Base-by-base conservation (phyloP, 352 stramenopile species). In the Phytopythium sindhum region DNA sequence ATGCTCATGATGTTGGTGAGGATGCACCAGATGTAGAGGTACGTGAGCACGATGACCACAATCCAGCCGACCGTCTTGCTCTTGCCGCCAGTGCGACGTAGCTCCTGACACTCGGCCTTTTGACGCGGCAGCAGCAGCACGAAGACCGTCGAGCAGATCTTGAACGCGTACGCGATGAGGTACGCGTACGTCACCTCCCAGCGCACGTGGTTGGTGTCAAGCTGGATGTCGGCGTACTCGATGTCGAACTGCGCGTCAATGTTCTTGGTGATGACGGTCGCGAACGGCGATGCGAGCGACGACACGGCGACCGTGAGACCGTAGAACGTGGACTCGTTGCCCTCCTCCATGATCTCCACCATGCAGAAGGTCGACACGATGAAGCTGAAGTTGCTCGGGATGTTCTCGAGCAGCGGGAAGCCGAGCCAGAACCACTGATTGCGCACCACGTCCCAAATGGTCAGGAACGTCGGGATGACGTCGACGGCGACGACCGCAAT, bases 381-480 rank as follows among this genome's bases (percentile, higher is more conserved):
- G 45, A 82, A 88, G 47, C 68, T 65, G 45, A 85, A 65, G 23
- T 68, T 75, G 42, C 78, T 61, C 10, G 80, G 81, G 23, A 90
- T 66, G 48, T 86, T 57, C 45, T 79, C 67, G 3, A 82, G 53
- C 10, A 89, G 69, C 0, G 80, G 77, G 14, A 78, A 70, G 23
- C 78, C 80, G 23, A 91, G 55, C 72, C 78, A 91, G 65, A 91
- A 87, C 65, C 68, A 88, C 57, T 85, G 81, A 58, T 71, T 87
- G 11, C 81, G 76, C 55, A 82, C 19, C 17, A 89, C 69, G 57
- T 86, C 64, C 70, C 72, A 91, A 54, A 72, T 72, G 1, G 73
- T 69, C 50, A 82, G 39, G 52, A 79, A 72, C 23, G 53, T 75
- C 23, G 75, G 63, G 21, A 85, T 56, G 0, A 68, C 63, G 44